These are phyloP conservation scores for Penicillium sp. DNA, from an alignment of 2,329 filamentous ascomycete species.

Conservation along the genomic window DNA sequence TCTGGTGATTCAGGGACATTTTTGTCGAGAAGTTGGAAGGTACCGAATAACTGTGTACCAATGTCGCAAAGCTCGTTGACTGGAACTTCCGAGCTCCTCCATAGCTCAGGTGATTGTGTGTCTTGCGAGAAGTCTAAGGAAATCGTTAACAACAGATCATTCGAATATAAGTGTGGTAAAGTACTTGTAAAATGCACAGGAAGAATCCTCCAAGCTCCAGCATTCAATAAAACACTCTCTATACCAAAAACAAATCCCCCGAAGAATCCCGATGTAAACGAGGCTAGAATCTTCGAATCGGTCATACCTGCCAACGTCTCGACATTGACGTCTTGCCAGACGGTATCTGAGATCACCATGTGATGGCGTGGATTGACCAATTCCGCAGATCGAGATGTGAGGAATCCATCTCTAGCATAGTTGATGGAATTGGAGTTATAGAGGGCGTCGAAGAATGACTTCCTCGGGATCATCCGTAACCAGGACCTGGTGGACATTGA, in stretches of 20 bases:
- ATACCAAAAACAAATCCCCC: slow-evolving; percentile 23
- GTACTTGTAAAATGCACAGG: slow-evolving; percentile 6
- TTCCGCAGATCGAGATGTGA: slow-evolving; percentile 8
- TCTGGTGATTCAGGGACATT: background rate
- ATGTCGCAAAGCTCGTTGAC: slow-evolving; percentile 22
- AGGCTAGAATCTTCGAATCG: slow-evolving; percentile 23
- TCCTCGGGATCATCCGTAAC: slow-evolving; percentile 8
- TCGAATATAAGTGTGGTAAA: background rate
- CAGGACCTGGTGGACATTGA: background rate
- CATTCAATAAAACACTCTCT: slow-evolving; percentile 11
- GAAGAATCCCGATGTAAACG: slow-evolving; percentile 29
- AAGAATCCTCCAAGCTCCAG: slow-evolving; percentile 7
- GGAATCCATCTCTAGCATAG: background rate
- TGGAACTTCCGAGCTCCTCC: background rate
- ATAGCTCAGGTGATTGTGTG: background rate
- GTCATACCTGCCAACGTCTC: slow-evolving; percentile 19
- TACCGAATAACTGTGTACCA: slow-evolving; percentile 10
- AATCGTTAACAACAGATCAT: background rate
- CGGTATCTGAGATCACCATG: slow-evolving; percentile 17
- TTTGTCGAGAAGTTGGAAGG: slow-evolving; percentile 11
- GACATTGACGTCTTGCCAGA: slow-evolving; percentile 21
- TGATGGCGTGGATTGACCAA: slow-evolving; percentile 28
- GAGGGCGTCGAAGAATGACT: background rate
- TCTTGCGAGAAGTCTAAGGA: background rate
- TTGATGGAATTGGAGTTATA: background rate